These are phyloP conservation scores for Aspergillus olivimuriae DNA, from an alignment of 495 filamentous ascomycete genomes.

Conservation along the genomic window DNA sequence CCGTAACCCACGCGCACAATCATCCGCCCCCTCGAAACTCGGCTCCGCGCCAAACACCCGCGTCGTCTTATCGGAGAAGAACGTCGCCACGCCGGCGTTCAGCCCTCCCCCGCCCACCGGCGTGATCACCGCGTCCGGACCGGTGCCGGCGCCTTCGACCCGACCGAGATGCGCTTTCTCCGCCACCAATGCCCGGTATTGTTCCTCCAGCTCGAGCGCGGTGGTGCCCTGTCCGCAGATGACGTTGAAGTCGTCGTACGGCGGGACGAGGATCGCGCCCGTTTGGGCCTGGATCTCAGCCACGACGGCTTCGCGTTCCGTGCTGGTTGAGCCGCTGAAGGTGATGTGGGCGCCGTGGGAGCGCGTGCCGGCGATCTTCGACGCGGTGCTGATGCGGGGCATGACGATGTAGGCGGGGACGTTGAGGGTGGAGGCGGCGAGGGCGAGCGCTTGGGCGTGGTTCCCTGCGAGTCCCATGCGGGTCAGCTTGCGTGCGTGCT, in stretches of 20 bases:
- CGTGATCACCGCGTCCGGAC: conserved; percentile 78
- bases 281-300: conserved; percentile 58
- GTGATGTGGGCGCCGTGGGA: conserved; percentile 71
- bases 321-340: conserved; percentile 73
- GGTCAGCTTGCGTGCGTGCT: no score
- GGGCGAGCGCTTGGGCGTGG: conserved; percentile 89
- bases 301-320: conserved; percentile 76
- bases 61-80: conserved; percentile 58
- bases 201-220: conserved; percentile 72
- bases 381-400: conserved; percentile 73
- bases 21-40: conserved; percentile 76
- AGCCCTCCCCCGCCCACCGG: conserved; percentile 88
- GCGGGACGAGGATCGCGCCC: conserved; percentile 72
- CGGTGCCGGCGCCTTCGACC: no score
- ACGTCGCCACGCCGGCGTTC: conserved; percentile 74
- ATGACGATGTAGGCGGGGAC: conserved; percentile 82
- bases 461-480: conserved; percentile 59
- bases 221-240: conserved; percentile 89
- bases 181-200: conserved; percentile 50
- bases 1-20: conserved; percentile 62
- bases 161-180: conserved; percentile 17
- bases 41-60: conserved; percentile 90
- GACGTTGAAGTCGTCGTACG: conserved; percentile 87
- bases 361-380: conserved; percentile 78
- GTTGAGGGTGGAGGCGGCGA: conserved; percentile 63